Evolutionary conservation across 768 basidiomycete species (phyloP).

Genomic region (Phanerochaete carnosa): DNA sequence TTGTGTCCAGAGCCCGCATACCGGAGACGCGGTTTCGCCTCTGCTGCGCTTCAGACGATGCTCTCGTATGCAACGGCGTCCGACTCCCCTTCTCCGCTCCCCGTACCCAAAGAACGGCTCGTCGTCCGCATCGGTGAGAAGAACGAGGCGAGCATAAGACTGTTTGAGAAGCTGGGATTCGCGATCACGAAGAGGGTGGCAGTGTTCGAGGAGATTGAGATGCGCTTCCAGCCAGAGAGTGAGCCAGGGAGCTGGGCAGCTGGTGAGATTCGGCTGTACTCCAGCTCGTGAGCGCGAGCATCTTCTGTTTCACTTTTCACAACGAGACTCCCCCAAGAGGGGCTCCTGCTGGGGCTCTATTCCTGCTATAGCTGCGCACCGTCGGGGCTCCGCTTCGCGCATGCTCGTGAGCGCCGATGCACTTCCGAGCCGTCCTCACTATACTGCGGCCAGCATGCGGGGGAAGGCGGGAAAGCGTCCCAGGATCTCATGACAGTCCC

Average conservation of each 20-base stretch:
- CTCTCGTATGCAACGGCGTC: constrained; percentile 59
- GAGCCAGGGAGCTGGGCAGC: constrained; percentile 12
- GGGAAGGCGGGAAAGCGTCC: not conserved
- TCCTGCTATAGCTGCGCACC: not conserved
- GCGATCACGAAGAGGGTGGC: constrained; percentile 58
- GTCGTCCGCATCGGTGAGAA: constrained; percentile 68
- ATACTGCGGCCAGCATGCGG: not conserved
- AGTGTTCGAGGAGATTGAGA: constrained; percentile 82
- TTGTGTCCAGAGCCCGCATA: constrained; percentile 51
- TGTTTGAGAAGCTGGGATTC: constrained; percentile 82
- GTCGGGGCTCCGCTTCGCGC: not conserved
- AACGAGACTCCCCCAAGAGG: no score
- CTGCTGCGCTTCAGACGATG: constrained; percentile 61
- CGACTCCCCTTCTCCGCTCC: constrained; percentile 28
- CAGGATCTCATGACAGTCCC: constrained; percentile 1
- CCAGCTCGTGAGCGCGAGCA: not conserved
- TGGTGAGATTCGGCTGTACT: constrained; percentile 5
- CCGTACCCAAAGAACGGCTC: constrained; percentile 46
- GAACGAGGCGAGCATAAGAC: constrained; percentile 64
- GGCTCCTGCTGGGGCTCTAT: no score
- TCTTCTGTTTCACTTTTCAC: no score
- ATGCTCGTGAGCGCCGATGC: not conserved
- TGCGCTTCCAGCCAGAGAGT: constrained; percentile 40
- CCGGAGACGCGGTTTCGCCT: constrained; percentile 66
- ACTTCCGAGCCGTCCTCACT: not conserved